Conservation (phyloP, 768 basidiomycete species). For the Tylopilus intermedius region DNA sequence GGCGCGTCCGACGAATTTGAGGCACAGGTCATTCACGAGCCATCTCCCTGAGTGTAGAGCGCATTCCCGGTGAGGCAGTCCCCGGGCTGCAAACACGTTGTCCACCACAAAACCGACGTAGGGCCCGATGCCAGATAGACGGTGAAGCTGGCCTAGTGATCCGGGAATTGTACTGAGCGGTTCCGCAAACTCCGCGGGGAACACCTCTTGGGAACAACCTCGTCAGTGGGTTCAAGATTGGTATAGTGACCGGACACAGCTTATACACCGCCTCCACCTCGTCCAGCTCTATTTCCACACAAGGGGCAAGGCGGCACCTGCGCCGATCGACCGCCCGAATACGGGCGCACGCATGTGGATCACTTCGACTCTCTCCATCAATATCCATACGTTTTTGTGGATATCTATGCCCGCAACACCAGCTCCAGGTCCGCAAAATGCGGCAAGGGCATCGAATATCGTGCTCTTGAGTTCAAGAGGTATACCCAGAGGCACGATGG, state of each 20-base stretch:
- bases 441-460: constrained; percentile 72
- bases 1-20: constrained; percentile 81
- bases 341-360: constrained; percentile 63
- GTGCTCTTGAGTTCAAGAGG: constrained; percentile 89
- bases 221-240: constrained; percentile 78
- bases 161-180: constrained; percentile 76
- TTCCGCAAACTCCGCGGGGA: constrained; percentile 56
- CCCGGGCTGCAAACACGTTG: constrained; percentile 80
- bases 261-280: constrained; percentile 76
- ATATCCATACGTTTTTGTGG: constrained; percentile 74
- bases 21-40: constrained; percentile 79
- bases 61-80: constrained; percentile 72
- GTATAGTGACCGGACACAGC: constrained; percentile 83
- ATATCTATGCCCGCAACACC: constrained; percentile 70
- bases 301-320: constrained; percentile 39
- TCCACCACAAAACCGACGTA: constrained; percentile 87
- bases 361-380: constrained; percentile 82
- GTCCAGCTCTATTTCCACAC: constrained; percentile 82
- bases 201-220: constrained; percentile 76
- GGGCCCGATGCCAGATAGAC: constrained; percentile 74
- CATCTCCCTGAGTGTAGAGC: constrained; percentile 71
- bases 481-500: constrained; percentile 73
- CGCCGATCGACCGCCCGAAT: constrained; percentile 22
- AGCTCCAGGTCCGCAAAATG: constrained; percentile 80
- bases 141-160: constrained; percentile 71